Percentiles rank a stretch among this genome's conserved stretches.
Evolutionary conservation across 805 yeast genomes (phyloP).

Genomic region (Spathaspora gorwiae): DNA sequence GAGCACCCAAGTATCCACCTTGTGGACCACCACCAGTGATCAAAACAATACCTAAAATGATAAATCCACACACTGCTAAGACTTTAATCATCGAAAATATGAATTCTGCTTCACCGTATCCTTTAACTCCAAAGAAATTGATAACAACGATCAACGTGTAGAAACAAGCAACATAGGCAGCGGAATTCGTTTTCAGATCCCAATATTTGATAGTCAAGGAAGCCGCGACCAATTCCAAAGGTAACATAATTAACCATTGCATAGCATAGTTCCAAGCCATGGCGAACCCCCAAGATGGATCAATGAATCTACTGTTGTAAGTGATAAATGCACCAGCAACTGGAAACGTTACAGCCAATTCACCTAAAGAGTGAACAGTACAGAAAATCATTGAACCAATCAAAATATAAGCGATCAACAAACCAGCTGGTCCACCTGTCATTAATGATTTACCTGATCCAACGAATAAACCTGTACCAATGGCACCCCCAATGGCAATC

Average conservation of each 20-base stretch:
- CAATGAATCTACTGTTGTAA: slow-evolving; percentile 53
- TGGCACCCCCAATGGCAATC: slow-evolving; percentile 82
- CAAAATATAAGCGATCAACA: slow-evolving; percentile 51
- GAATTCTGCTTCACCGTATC: slow-evolving; percentile 57
- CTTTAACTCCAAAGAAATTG: slow-evolving; percentile 50
- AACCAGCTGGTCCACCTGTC: slow-evolving; percentile 70
- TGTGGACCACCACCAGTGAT: slow-evolving; percentile 51
- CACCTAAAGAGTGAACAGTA: slow-evolving; percentile 54
- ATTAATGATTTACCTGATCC: slow-evolving; percentile 62
- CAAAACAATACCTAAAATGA: slow-evolving; percentile 43
- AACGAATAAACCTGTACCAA: slow-evolving; percentile 80
- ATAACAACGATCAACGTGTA: slow-evolving; percentile 42
- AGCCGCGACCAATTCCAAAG: slow-evolving; percentile 54
- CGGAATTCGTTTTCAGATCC: slow-evolving; percentile 46
- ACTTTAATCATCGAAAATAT: slow-evolving; percentile 45
- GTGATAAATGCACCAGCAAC: slow-evolving; percentile 63
- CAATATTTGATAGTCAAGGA: slow-evolving; percentile 53
- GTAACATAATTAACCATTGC: slow-evolving; percentile 39
- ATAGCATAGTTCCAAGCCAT: slow-evolving; percentile 29
- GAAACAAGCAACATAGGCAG: slow-evolving; percentile 54
- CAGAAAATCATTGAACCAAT: slow-evolving; percentile 56
- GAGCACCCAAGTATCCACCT: slow-evolving; percentile 43
- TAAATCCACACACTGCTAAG: slow-evolving; percentile 43
- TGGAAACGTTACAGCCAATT: slow-evolving; percentile 57
- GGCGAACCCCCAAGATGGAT: slow-evolving; percentile 55